phyloP scores from a whole-genome alignment of 108 stramenopile species.

The Seminavis robusta region DNA sequence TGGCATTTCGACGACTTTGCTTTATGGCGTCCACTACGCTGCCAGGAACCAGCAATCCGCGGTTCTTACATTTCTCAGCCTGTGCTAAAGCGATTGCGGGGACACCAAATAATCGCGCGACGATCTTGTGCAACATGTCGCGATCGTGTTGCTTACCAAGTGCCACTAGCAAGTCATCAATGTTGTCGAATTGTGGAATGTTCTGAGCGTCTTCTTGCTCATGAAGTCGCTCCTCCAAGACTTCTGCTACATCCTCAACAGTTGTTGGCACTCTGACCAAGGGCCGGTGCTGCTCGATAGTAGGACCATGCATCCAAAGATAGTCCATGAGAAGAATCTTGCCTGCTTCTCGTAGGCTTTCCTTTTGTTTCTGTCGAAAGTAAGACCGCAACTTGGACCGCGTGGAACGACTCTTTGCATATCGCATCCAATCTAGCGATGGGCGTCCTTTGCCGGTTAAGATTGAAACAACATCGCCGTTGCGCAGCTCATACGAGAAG shows the following conservation, averaged over 20 bases:
- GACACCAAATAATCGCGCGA: conserved; percentile 74
- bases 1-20: conserved; percentile 31
- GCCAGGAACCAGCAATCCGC: conserved; percentile 12
- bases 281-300: conserved; percentile 57
- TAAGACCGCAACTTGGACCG: conserved; percentile 78
- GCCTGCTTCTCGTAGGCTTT: conserved; percentile 69
- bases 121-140: conserved; percentile 51
- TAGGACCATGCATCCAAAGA: conserved; percentile 51
- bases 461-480: conserved; percentile 90
- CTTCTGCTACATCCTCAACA: conserved; percentile 40
- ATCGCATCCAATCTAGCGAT: conserved; percentile 78
- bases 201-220: too few relatives aligned
- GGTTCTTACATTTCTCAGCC: conserved; percentile 45
- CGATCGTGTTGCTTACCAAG: conserved; percentile 73
- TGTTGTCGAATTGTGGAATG: conserved; percentile 56
- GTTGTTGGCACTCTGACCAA: conserved; percentile 58
- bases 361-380: conserved; percentile 73
- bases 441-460: conserved; percentile 75
- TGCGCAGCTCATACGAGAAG: conserved; percentile 77
- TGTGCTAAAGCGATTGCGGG: conserved; percentile 40
- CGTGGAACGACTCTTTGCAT: conserved; percentile 82
- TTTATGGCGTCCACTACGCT: conserved; percentile 45
- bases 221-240: too few relatives aligned
- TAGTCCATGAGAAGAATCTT: conserved; percentile 74
- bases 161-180: conserved; percentile 58